A percentile compares a stretch with the other conserved stretches of the same genome.
Conservation (phyloP, 495 filamentous ascomycete genomes). For the Talaromyces trachyspermus region DNA sequence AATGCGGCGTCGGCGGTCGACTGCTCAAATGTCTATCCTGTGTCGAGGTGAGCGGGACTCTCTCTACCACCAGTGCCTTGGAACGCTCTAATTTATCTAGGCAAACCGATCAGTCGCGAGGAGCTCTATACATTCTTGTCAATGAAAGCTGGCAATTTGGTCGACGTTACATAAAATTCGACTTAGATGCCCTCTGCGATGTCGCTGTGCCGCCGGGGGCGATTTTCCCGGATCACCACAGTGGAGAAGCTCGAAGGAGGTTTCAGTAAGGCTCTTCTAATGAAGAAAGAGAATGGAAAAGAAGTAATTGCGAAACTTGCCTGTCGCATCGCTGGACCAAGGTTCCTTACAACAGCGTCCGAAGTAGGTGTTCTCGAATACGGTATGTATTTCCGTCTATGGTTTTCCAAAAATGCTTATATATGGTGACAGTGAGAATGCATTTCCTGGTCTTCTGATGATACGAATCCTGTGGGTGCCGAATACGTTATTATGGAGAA, state of each 20-base stretch:
- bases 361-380: constrained; percentile 33
- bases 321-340: constrained; percentile 24
- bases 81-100: too few species aligned
- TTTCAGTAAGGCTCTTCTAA: constrained; percentile 32
- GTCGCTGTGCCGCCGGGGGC: constrained; percentile 13
- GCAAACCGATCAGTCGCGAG: constrained; percentile 14
- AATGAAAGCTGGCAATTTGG: constrained; percentile 25
- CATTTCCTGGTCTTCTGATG: constrained; percentile 23
- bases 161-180: constrained; percentile 23
- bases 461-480: constrained; percentile 21
- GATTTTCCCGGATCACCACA: constrained; percentile 14
- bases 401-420: too few species aligned
- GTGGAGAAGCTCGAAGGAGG: constrained; percentile 34
- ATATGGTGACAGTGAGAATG: too few species aligned
- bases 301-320: constrained; percentile 33
- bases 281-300: constrained; percentile 23
- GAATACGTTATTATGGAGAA: constrained; percentile 37
- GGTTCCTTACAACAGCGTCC: constrained; percentile 24
- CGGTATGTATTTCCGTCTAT: too few species aligned
- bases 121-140: constrained; percentile 26
- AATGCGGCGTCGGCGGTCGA: too few species aligned
- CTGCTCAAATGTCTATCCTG: too few species aligned
- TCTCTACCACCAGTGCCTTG: too few species aligned
- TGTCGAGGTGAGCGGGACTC: too few species aligned
- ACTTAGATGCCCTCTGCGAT: constrained; percentile 25